A percentile compares a stretch with the other conserved stretches of the same genome.
Conservation (phyloP, 2,329 filamentous ascomycete species). For the Fusarium nisikadoi region DNA sequence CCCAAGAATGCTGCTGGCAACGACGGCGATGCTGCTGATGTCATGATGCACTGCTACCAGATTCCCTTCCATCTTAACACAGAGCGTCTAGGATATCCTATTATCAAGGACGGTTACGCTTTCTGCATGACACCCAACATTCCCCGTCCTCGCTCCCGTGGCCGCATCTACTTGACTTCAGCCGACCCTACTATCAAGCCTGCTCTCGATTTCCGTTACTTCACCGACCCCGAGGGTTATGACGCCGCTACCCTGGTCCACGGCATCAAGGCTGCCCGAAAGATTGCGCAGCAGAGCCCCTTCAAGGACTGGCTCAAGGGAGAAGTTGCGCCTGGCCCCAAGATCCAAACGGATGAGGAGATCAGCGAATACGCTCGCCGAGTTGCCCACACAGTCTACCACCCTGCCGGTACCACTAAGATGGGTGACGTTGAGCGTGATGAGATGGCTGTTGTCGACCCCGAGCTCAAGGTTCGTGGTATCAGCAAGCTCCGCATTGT, state of each 20-base stretch:
- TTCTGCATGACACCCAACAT: conserved; percentile 97
- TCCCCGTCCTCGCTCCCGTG: conserved; percentile 81
- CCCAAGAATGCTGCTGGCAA: conserved; percentile 70
- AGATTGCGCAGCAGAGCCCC: conserved; percentile 77
- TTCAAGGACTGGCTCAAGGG: conserved; percentile 87
- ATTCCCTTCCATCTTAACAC: conserved; percentile 94
- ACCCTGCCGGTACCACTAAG: conserved; percentile 88
- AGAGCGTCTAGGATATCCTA: conserved; percentile 76
- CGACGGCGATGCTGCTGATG: conserved; percentile 81
- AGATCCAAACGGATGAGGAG: conserved; percentile 79
- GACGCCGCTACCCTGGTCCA: conserved; percentile 84
- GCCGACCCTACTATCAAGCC: conserved; percentile 81
- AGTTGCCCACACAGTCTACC: conserved; percentile 89
- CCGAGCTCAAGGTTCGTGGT: conserved; percentile 76
- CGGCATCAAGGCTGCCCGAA: conserved; percentile 80
- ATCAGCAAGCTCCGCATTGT: conserved; percentile 81
- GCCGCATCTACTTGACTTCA: conserved; percentile 80
- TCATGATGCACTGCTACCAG: conserved; percentile 98
- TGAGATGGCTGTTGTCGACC: conserved; percentile 81
- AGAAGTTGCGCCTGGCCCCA: conserved; percentile 81
- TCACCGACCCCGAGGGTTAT: conserved; percentile 87
- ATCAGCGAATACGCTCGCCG: conserved; percentile 83
- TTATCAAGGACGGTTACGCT: conserved; percentile 74
- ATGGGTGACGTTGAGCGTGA: conserved; percentile 82
- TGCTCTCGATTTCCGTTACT: conserved; percentile 88